Base-by-base conservation (phyloP, 2,329 filamentous ascomycete genomes). In the Diaporthe helianthi region DNA sequence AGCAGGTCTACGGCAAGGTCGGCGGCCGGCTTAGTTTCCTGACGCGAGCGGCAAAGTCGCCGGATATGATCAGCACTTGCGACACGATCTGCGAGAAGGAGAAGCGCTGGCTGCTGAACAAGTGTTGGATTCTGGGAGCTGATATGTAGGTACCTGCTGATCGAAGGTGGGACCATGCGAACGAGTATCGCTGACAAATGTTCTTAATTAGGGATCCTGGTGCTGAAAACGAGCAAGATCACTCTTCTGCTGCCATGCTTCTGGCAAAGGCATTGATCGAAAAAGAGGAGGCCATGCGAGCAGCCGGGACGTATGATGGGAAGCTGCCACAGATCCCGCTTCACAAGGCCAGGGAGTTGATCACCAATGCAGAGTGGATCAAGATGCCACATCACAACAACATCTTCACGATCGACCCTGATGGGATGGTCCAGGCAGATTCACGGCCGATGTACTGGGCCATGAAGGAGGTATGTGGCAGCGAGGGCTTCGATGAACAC, bases 21-120 rank as follows among this genome's bases (percentile, higher is more conserved):
- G 96, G 96, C 2, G 96, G 96, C 0, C 90, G 96, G 13, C 82
- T 98, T 24, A 94, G 93, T 49, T 98, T 94, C 76, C 82, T 99
- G 73, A 95, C 93, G 77, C 89, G 93, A 24, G 94, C 98, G 2
- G 96, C 96, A n/a, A 97, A 94, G 79, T 91, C 92, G 24, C 79
- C 81, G 1, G 86, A 98, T 76, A 97, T 98, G 92, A 78, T 95
- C 24, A 82, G 81, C 26, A 93, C 91, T 31, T 97, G 94, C 75
- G 78, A 87, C 19, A 78, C 82, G 69, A 92, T 93, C 76, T 88
- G 87, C 76, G 83, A 88, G 3, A 85, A 84, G 60, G 91, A 93
- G 77, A 92, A 91, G 81, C 89, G 86, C 22, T 93, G 90, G 90
- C 91, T 93, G 73, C 81, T 93, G 10, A 92, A 92, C 79, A 89